Percentiles rank a stretch among this genome's conserved stretches.
Evolutionary conservation across 257 asterid genomes (phyloP).

Genomic region (Primulina eburnea): DNA sequence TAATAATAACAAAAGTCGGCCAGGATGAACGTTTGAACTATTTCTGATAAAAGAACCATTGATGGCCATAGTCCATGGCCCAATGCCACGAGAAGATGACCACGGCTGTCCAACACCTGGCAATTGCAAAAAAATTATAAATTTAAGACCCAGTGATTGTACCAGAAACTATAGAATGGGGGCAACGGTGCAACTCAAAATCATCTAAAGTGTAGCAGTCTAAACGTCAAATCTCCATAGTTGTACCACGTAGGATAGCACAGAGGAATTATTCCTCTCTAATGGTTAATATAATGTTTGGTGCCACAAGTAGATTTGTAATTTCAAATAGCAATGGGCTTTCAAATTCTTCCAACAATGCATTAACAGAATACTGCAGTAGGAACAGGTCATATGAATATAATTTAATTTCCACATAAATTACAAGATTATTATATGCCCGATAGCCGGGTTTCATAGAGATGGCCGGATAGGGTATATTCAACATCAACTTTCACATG

Average conservation of each 20-base stretch:
- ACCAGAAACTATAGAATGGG: too few species aligned
- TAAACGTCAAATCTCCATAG: background rate
- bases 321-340: background rate
- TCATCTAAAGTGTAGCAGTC: background rate
- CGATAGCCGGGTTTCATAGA: background rate
- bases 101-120: conserved; percentile 64
- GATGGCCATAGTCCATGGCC: conserved; percentile 74
- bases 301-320: background rate
- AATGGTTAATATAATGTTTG: too few species aligned
- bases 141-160: background rate
- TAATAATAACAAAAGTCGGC: conserved; percentile 77
- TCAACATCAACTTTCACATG: background rate
- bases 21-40: conserved; percentile 68
- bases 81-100: conserved; percentile 60
- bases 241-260: background rate
- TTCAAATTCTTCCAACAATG: background rate
- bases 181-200: background rate
- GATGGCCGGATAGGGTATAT: background rate
- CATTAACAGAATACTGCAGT: background rate
- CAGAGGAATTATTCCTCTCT: background rate
- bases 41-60: conserved; percentile 66
- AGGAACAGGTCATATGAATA: background rate
- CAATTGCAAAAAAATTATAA: conserved; percentile 9
- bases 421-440: background rate
- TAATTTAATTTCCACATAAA: background rate